Evolutionary conservation across 73 alveolate genomes (phyloP), one percentile per base, ranked within the genome.

Genomic region (Tetrahymena elliotti): DNA sequence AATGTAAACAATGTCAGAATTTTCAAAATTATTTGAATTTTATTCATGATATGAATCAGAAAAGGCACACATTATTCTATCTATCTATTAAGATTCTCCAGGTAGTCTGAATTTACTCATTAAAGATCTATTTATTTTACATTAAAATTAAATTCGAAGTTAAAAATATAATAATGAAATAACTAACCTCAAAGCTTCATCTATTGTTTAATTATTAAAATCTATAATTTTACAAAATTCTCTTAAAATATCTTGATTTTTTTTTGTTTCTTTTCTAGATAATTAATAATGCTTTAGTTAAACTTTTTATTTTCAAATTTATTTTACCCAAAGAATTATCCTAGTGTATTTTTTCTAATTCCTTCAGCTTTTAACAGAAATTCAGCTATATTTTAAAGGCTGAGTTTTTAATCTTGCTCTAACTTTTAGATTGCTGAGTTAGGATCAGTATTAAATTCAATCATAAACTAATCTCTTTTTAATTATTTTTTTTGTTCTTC

Each of bases 21-120:
- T 95, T 38, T 97, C 97, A 95, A 98, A 97, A 39, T 95, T 95
- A 52, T 93, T 98, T 11, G 99, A 99, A 97, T 99, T 99, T 96
- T 99, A 99, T 31, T 93, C 94, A 94, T 96, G 96, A 96, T 96
- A 99, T 98, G 98, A 98, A 15, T 97, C 98, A 15, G 99, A 99
- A 95, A 99, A 99, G 93, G 97, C 98, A 95, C 98, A 98, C 99
- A 99, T 97, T 34, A 99, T 97, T 94, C 99, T 96, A 96, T 99
- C 99, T 13, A 99, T 99, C 95, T 98, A 96, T 97, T 99, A 98
- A 1, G 99, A 99, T 98, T 99, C 99, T 84, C 99, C 99, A n/a
- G 99, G 99, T 27, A 99, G 97, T 95, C 99, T 98, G 96, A 98
- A 98, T 36, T 99, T 98, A 0, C 98, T 93, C 92, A 98, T 98